These are phyloP conservation scores for Aspergillus hiratsukae DNA, from an alignment of 2,329 filamentous ascomycete genomes.

Conservation along the genomic window DNA sequence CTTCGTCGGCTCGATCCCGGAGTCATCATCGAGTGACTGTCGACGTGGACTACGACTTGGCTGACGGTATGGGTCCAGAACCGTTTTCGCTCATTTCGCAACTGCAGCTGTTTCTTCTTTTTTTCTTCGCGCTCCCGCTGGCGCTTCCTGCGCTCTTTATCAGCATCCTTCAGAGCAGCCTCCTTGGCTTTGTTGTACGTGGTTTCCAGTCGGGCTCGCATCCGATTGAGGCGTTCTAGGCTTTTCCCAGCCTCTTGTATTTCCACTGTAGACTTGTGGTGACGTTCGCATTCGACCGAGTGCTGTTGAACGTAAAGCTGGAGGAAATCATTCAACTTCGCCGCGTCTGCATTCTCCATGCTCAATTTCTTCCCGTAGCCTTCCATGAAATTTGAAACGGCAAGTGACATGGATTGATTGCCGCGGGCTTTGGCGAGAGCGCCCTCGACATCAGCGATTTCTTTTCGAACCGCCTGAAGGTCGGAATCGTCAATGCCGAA, in stretches of 20 bases:
- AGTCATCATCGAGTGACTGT: constrained; percentile 18
- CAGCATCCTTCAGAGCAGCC: constrained; percentile 16
- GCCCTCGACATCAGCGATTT: constrained; percentile 28
- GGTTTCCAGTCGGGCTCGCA: constrained; percentile 12
- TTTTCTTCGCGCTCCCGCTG: constrained; percentile 15
- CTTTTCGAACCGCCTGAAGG: constrained; percentile 19
- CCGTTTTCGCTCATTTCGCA: constrained; percentile 26
- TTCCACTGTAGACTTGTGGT: constrained; percentile 20
- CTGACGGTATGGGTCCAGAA: constrained; percentile 37
- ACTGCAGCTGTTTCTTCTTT: constrained; percentile 11
- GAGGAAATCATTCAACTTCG: constrained; percentile 32
- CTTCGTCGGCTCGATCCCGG: constrained; percentile 14
- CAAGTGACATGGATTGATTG: constrained; percentile 17
- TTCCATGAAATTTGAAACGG: constrained; percentile 29
- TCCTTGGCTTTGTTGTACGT: constrained; percentile 17
- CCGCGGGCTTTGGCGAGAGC: constrained; percentile 29
- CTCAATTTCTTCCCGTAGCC: constrained; percentile 29
- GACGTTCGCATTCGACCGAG: constrained; percentile 18
- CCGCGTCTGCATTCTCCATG: constrained; percentile 25
- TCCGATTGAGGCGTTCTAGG: constrained; percentile 12
- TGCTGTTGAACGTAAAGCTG: constrained; percentile 30
- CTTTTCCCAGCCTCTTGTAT: constrained; percentile 24
- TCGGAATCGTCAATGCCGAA: constrained; percentile 15
- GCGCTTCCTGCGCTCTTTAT: constrained; percentile 22
- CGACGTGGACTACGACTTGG: constrained; percentile 34